A percentile compares a stretch with the other conserved stretches of the same genome.
These are phyloP conservation scores for Mycosarcoma mackinlayi DNA, from an alignment of 1,284 basidiomycete genomes.

Conservation along the genomic window DNA sequence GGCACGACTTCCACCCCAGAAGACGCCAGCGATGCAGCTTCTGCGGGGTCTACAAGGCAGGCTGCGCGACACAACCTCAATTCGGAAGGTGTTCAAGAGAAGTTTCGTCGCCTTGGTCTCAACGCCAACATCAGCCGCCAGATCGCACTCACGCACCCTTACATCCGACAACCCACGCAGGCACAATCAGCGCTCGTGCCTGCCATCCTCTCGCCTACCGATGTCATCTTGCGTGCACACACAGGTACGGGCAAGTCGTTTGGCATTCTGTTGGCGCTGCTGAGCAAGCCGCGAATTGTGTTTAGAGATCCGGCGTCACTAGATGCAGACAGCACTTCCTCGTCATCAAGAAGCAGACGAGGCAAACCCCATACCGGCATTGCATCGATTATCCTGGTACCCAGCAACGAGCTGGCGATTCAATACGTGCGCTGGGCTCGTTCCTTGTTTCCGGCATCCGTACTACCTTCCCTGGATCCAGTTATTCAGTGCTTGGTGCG, in stretches of 20 bases:
- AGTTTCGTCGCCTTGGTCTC: constrained; percentile 45
- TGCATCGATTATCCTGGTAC: constrained; percentile 61
- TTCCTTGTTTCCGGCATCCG: constrained; percentile 43
- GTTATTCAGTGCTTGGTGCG: constrained; percentile 60
- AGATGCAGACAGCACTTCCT: constrained; percentile 1
- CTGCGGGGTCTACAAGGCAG: neutral
- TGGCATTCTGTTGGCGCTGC: constrained; percentile 59
- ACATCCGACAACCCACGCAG: constrained; percentile 56
- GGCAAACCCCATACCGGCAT: constrained; percentile 50
- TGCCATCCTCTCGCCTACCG: constrained; percentile 51
- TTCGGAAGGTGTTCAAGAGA: constrained; percentile 26
- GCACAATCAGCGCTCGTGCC: constrained; percentile 61
- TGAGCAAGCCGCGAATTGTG: constrained; percentile 63
- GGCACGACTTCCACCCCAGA: neutral
- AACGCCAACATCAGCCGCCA: constrained; percentile 53
- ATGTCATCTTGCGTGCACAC: constrained; percentile 63
- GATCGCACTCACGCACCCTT: constrained; percentile 43
- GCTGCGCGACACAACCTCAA: neutral
- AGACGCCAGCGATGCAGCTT: neutral
- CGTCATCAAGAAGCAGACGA: constrained; percentile 9
- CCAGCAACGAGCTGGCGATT: constrained; percentile 62
- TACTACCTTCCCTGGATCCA: constrained; percentile 46
- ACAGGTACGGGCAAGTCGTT: constrained; percentile 67
- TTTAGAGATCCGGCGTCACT: constrained; percentile 27
- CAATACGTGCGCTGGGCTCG: constrained; percentile 63